Percentiles rank a stretch among this genome's conserved stretches.
These are phyloP conservation scores for Coemansia sp. DNA, from an alignment of 192 early-diverging fungal genomes.

Conservation along the genomic window DNA sequence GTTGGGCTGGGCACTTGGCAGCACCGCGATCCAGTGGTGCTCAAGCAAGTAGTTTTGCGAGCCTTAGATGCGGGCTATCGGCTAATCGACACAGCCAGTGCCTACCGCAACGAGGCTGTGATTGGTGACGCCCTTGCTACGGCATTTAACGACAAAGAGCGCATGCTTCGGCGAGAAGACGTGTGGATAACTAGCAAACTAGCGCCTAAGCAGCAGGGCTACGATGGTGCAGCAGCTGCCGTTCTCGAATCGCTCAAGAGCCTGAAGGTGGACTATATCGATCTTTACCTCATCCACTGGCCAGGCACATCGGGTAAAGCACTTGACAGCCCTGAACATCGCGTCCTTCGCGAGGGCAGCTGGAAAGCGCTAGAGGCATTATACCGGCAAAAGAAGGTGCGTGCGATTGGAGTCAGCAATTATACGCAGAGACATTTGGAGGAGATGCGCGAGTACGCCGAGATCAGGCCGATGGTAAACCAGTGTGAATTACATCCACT, in stretches of 20 bases:
- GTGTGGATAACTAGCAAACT: conserved; percentile 74
- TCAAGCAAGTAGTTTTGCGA: conserved; percentile 31
- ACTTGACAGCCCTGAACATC: conserved; percentile 48
- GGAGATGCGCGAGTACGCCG: conserved; percentile 60
- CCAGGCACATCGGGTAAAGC: conserved; percentile 59
- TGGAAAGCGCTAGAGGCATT: conserved; percentile 66
- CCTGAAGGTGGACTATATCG: conserved; percentile 68
- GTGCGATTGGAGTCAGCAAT: conserved; percentile 74
- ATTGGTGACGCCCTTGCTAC: conserved; percentile 59
- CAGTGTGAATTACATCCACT: conserved; percentile 75
- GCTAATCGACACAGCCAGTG: conserved; percentile 63
- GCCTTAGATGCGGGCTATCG: conserved; percentile 26
- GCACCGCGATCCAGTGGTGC: conserved; percentile 24
- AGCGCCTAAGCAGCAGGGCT: conserved; percentile 71
- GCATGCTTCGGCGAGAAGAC: conserved; percentile 60
- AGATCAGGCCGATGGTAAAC: conserved; percentile 64
- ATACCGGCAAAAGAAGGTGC: conserved; percentile 59
- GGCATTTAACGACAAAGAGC: conserved; percentile 45
- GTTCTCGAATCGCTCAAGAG: conserved; percentile 58
- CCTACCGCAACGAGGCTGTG: conserved; percentile 64
- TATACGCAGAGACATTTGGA: conserved; percentile 63
- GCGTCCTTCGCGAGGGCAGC: conserved; percentile 57
- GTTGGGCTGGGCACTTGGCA: conserved; percentile 45
- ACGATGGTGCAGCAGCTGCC: conserved; percentile 58
- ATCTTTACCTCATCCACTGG: conserved; percentile 79